Evolutionary conservation across 306 rosid genomes (phyloP).

Genomic region (Oxytropis ochrocephala): DNA sequence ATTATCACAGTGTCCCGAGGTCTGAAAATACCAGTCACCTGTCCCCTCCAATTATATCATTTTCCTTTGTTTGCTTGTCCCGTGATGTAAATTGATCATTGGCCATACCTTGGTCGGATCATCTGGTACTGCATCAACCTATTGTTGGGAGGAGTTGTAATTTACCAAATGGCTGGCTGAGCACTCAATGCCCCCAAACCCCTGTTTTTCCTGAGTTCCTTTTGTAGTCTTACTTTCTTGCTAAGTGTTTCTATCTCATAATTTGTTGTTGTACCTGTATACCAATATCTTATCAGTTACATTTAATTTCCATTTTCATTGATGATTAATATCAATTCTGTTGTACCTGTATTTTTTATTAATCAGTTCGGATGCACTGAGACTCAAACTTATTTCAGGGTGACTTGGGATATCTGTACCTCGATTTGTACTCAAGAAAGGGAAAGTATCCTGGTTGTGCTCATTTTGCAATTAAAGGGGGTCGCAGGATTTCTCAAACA

Average conservation of each 20-base stretch:
- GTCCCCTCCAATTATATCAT: background rate
- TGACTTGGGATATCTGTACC: slow-evolving; percentile 46
- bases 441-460: slow-evolving; percentile 55
- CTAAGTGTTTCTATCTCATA: background rate
- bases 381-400: slow-evolving; percentile 31
- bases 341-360: background rate
- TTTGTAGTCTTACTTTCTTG: background rate
- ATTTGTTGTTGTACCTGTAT: background rate
- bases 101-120: background rate
- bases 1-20: background rate
- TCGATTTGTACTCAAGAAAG: slow-evolving; percentile 42
- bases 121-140: background rate
- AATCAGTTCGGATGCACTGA: slow-evolving; percentile 8
- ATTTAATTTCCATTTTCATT: background rate
- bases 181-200: background rate
- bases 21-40: background rate
- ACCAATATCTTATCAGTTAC: background rate
- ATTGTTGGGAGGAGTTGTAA: background rate
- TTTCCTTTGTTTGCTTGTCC: background rate
- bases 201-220: background rate
- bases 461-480: slow-evolving; percentile 49
- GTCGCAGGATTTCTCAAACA: slow-evolving; percentile 44
- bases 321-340: slow-evolving; percentile 1
- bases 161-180: background rate
- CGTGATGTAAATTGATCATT: background rate